Evolutionary conservation across 805 yeast genomes (phyloP), one percentile per base, ranked within the genome.

Genomic region (Lachancea mirantina): DNA sequence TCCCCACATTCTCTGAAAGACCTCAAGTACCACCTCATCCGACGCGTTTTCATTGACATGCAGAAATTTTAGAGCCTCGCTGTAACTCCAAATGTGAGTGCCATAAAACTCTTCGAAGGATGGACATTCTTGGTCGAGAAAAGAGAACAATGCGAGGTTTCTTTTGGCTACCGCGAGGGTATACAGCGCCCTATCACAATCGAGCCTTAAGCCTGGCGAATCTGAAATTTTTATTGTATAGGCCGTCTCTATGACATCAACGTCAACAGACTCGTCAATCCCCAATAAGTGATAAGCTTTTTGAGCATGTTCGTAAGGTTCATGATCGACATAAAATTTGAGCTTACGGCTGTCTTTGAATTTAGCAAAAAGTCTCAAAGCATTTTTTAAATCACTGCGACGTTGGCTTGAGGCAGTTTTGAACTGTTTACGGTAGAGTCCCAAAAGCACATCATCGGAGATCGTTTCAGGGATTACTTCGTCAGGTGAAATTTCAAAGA

Each of bases 231-330:
- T 76, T 26, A 80, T 65, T 36, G 80, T 77, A 47, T 74, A 82
- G 1, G 94, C 88, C 1, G 94, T 80, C 18, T 76, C 66, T 3
- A 84, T 71, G 26, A 82, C 74, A 41, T 83, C 92, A 49, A 78
- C 84, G 38, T 72, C 79, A 9, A 76, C 73, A 1, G 64, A 56
- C 1, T 66, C 64, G 33, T 67, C 67, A 11, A 74, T 64, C 8
- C 70, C 80, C 19, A 81, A 52, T 1, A 59, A 46, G 0, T 59
- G 55, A 43, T 75, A 78, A 0, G 85, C 83, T 29, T 68, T 68
- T n/a, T 64, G 58, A 33, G 70, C 47, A 7, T 26, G 37, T 10
- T 35, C 35, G 31, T 48, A 58, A 2, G 74, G 74, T 38, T 76
- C 78, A 23, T 68, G 59, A 8, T 59, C 68, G 22, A 71, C 50